Base-by-base conservation (phyloP, 73 alveolate species). In the Paramecium biaurelia region DNA sequence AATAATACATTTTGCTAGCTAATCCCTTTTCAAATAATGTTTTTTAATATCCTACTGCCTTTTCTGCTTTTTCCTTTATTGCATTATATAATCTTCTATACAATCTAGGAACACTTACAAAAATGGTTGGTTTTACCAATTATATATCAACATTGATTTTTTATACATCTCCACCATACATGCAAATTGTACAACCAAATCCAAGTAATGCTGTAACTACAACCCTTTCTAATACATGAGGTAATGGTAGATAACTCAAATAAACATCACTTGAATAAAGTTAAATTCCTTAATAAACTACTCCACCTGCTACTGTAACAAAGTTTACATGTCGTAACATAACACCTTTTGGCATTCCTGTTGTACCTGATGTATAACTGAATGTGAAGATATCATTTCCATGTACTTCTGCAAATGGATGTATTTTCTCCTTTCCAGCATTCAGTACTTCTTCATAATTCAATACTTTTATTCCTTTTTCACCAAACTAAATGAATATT, bases 101-200 rank as follows among this genome's bases (percentile, higher is more conserved):
- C n/a, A 99, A 96, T 92, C 99, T 94, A 43, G 99, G 99, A 41
- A 99, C 99, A 28, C 98, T 86, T 7, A 96, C 96, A 92, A 99
- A 97, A 20, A 97, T 57, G 8, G 99, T 97, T 14, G 99, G 99
- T 63, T 89, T 95, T 35, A 98, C 92, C 30, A 96, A 96, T 85
- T 95, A 92, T 1, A 98, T 86, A 92, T 98, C 99, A 18, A 96
- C 99, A 20, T 59, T 92, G 7, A 98, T 92, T 86, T 95, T 96
- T 57, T 67, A 47, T 23, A 96, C 95, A 70, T 96, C 98, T 45
- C 99, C 99, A 15, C 95, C 67, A 87, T 93, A 98, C 93, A 96
- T 96, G 4, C 99, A 99, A 84, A 94, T 92, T 59, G 76, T n/a
- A 6, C 96, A 85, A 74, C 98, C 99, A 86, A 86, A 85, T 28